Evolutionary conservation across 257 asterid genomes (phyloP), one percentile per base, ranked within the genome.

Genomic region (Rubia yunnanensis): DNA sequence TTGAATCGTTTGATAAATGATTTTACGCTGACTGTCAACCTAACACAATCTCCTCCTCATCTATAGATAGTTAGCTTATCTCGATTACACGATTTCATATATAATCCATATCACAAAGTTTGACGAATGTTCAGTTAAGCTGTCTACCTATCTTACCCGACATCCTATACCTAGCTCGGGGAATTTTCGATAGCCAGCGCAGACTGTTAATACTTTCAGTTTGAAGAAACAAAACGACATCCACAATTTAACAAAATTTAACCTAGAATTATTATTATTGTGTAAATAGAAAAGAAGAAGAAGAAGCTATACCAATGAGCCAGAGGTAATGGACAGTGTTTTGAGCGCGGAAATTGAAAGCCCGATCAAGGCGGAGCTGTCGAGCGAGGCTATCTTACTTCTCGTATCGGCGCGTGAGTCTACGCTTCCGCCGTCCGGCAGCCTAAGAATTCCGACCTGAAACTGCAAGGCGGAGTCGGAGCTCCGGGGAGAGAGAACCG

Each of bases 241-340:
- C n/a, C n/a, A 3, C n/a, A 14, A 44, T 15, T 20, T 8, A 50
- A 20, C 57, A 50, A 18, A 44, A 1, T 15, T 60, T 17, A 56
- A 56, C 62, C 38, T 13, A 56, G 10, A 50, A 50, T 17, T 5
- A 34, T 36, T 22, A 10, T n/a, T n/a, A n/a, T n/a, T n/a, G n/a
- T n/a, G n/a, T 14, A 28, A 15, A 36, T 67, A 36, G 20, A 10
- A 59, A 59, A n/a, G 44, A 11, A 8, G 10, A n/a, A 38, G 7
- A 32, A 70, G 24, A 5, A 48, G 34, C 23, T 41, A 24, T 83
- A 91, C 99, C 92, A 89, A 76, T 58, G 94, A 87, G 38, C 96
- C 97, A 17, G 99, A 92, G 79, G 96, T 86, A 49, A 89, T 67
- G 49, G 96, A 84, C n/a, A 89, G 80, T 70, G 63, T 80, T 80